Percentiles rank a stretch among this genome's conserved stretches.
These are phyloP conservation scores for Pogostemon cablin DNA, from an alignment of 257 asterid species.

Conservation along the genomic window DNA sequence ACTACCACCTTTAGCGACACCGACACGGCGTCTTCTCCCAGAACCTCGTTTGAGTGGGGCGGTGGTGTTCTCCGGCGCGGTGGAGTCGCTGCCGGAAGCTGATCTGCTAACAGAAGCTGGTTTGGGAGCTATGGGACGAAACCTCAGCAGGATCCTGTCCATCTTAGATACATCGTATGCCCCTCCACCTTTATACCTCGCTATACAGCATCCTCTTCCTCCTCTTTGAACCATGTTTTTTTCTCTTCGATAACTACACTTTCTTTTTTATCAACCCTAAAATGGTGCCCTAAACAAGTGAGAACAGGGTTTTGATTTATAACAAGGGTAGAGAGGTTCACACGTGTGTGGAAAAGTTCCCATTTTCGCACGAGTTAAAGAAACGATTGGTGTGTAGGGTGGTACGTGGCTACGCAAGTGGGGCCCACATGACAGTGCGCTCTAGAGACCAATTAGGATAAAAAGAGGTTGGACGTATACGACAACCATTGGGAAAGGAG, in stretches of 20 bases:
- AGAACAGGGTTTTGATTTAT: conserved; percentile 11
- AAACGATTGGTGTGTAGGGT: conserved; percentile 34
- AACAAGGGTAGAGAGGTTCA: neutral
- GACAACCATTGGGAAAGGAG: conserved; percentile 36
- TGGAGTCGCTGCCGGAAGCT: conserved; percentile 29
- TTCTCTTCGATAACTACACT: no score
- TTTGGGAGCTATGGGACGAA: conserved; percentile 85
- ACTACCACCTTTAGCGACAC: conserved; percentile 20
- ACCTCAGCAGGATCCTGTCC: conserved; percentile 63
- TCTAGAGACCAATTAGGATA: conserved; percentile 21
- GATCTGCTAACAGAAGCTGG: conserved; percentile 42
- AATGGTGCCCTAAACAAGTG: neutral
- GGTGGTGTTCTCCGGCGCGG: conserved; percentile 36
- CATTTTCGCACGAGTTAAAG: conserved; percentile 28
- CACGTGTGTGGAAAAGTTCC: conserved; percentile 42
- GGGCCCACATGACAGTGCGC: conserved; percentile 43
- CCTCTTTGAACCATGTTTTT: conserved; percentile 34
- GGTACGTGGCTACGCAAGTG: conserved; percentile 45
- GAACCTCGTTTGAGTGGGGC: conserved; percentile 34
- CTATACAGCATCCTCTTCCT: conserved; percentile 59
- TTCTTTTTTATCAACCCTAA: no score
- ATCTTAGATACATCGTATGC: conserved; percentile 55
- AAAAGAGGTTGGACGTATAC: conserved; percentile 11
- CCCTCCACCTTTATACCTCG: conserved; percentile 50
- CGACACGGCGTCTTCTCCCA: conserved; percentile 44